These are phyloP conservation scores for Serendipita vermifera DNA, from an alignment of 768 basidiomycete genomes.

Conservation along the genomic window DNA sequence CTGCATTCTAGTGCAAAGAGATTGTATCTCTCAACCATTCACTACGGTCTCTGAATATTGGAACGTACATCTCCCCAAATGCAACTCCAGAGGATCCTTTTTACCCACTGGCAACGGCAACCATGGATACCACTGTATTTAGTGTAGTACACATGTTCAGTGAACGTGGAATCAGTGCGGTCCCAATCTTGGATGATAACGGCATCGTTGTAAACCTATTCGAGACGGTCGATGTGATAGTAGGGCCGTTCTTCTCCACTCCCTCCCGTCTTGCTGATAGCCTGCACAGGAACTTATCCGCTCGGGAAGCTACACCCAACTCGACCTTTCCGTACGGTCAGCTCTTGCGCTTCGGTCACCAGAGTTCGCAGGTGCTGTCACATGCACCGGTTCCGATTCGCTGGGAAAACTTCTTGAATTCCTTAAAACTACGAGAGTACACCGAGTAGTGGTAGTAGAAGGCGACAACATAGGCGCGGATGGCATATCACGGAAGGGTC, in stretches of 20 bases:
- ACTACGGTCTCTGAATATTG: constrained; percentile 78
- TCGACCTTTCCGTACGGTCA: constrained; percentile 86
- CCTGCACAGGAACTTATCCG: constrained; percentile 66
- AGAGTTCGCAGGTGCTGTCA: constrained; percentile 94
- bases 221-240: constrained; percentile 98
- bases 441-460: constrained; percentile 90
- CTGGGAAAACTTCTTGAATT: constrained; percentile 80
- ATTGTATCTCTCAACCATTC: constrained; percentile 67
- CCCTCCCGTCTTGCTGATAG: too few relatives aligned
- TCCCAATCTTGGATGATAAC: constrained; percentile 86
- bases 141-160: constrained; percentile 99
- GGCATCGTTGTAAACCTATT: constrained; percentile 93
- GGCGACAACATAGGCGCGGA: constrained; percentile 42
- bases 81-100: constrained; percentile 64
- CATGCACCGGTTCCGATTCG: constrained; percentile 87
- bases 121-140: constrained; percentile 81
- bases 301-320: constrained; percentile 86
- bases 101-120: constrained; percentile 86
- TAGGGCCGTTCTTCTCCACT: constrained; percentile 37
- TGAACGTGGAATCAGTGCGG: constrained; percentile 86
- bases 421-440: constrained; percentile 86
- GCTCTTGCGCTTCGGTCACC: constrained; percentile 83
- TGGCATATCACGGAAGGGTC: too few relatives aligned
- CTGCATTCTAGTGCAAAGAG: constrained; percentile 67
- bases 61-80: constrained; percentile 65